Evolutionary conservation across 305 asterid species (phyloP), one percentile per base, ranked within the genome.

Genomic region (Fraxinus albicans): DNA sequence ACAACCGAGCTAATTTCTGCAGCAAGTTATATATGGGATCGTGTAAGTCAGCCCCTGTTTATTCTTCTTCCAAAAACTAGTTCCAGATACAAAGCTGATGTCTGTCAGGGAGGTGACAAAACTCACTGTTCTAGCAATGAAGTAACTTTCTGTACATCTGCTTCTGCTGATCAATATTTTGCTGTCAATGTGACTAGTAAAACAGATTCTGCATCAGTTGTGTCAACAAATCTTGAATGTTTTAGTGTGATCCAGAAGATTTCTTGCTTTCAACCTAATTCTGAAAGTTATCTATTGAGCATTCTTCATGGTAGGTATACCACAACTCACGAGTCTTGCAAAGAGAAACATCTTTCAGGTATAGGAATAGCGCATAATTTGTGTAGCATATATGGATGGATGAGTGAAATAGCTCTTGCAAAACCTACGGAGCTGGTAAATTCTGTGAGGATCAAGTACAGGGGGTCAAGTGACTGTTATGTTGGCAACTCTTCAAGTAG

Each of bases 1-100:
- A 91, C 97, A 21, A 4, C 88, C 6, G 97, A 93, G 82, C 90
- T 96, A 35, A 86, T 94, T 85, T 90, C 98, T 69, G 93, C 97
- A 25, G 90, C 87, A 78, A 89, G 92, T 76, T 78, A 88, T 86
- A 87, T 91, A 47, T 94, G 97, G 97, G 77, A 84, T 83, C 76
- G 69, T 84, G 93, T 94, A 80, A 86, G 82, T 31, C 85, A 88
- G 84, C 94, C 97, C 47, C 91, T 93, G 77, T 87, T 98, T 44
- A 69, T 80, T 78, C 83, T 92, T 81, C 83, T 89, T 69, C 82
- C 93, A 29, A 89, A 87, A 81, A 77, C 83, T 76, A 87, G 84
- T 31, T 80, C 90, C 35, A 87, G 79, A 4, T 74, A 63, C 85
- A 83, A 85, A 79, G 31, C 83, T 79, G 82, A 86, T 77, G 83